Conservation (phyloP, 768 basidiomycete species). For the Tulasnella sp. region DNA sequence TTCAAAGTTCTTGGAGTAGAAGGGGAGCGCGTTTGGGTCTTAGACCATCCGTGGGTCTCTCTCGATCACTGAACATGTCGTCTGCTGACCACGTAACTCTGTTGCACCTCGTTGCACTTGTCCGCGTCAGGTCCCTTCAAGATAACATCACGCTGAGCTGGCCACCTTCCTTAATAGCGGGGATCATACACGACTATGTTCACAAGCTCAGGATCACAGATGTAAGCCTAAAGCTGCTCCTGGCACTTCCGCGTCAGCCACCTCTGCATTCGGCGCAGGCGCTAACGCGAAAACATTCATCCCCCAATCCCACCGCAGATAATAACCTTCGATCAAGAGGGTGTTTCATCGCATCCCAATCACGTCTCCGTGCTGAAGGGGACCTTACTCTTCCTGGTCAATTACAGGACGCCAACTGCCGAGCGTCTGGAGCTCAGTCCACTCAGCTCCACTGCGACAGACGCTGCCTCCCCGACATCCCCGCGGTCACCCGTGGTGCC, state of each 20-base stretch:
- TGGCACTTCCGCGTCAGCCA: no score
- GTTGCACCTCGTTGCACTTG: no score
- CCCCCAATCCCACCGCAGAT: slow-evolving; percentile 37
- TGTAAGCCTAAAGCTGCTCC: slow-evolving; percentile 31
- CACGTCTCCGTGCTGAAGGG: slow-evolving; percentile 60
- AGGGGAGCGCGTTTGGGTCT: slow-evolving; percentile 39
- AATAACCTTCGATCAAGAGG: slow-evolving; percentile 67
- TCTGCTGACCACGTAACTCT: no score
- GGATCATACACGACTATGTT: slow-evolving; percentile 47
- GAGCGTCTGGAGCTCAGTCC: no score
- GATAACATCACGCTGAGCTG: slow-evolving; percentile 61
- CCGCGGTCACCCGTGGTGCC: no score
- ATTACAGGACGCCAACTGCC: no score
- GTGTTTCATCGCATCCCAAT: slow-evolving; percentile 79
- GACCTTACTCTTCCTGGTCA: slow-evolving; percentile 33
- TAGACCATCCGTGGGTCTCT: slow-evolving; percentile 58
- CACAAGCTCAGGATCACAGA: slow-evolving; percentile 45
- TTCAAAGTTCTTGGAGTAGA: slow-evolving; percentile 57
- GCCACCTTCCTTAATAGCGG: slow-evolving; percentile 47
- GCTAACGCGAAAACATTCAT: no score
- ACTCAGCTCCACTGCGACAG: no score
- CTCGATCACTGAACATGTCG: background rate
- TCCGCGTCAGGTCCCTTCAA: slow-evolving; percentile 42
- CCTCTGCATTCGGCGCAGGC: no score
- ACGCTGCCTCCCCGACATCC: no score